A percentile compares a stretch with the other conserved stretches of the same genome.
phyloP scores from a whole-genome alignment of 257 asterid species.

The Striga asiatica region DNA sequence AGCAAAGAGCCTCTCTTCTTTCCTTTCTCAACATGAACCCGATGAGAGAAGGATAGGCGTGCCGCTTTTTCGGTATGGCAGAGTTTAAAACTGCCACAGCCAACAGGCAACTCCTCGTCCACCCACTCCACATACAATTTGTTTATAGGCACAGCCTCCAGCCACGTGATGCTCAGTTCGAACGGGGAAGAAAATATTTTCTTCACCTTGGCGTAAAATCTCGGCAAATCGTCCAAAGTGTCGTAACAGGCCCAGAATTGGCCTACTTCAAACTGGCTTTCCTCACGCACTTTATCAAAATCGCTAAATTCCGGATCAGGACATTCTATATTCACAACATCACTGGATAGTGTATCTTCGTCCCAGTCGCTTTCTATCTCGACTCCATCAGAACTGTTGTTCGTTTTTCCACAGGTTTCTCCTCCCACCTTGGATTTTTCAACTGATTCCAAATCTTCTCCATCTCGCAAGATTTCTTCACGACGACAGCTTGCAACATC shows the following conservation, averaged over 20 bases:
- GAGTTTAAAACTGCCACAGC: conserved; percentile 44
- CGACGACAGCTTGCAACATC: conserved; percentile 11
- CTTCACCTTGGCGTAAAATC: conserved; percentile 43
- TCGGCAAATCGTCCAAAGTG: conserved; percentile 48
- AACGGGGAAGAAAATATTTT: conserved; percentile 31
- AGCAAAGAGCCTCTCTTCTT: conserved; percentile 15
- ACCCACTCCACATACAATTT: conserved; percentile 25
- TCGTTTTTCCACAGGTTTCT: conserved; percentile 12
- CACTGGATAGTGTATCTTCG: conserved; percentile 2
- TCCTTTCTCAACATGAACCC: conserved; percentile 29
- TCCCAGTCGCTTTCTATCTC: conserved; percentile 20
- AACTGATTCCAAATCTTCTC: conserved; percentile 1
- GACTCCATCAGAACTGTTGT: conserved; percentile 8
- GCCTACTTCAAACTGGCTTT: conserved; percentile 22
- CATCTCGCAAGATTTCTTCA: conserved; percentile 14
- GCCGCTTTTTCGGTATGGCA: conserved; percentile 17
- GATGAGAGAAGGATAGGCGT: conserved; percentile 36
- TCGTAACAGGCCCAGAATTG: conserved; percentile 66
- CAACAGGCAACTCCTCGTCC: conserved; percentile 29
- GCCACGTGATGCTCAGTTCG: conserved; percentile 36
- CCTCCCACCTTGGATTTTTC: conserved; percentile 11
- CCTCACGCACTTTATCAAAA: conserved; percentile 34
- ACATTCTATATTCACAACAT: conserved; percentile 7
- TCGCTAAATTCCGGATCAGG: conserved; percentile 51
- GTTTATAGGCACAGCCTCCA: conserved; percentile 39